Percentiles rank a stretch among this genome's conserved stretches.
Conservation (phyloP, 495 filamentous ascomycete genomes). For the Xylaria nigripes region DNA sequence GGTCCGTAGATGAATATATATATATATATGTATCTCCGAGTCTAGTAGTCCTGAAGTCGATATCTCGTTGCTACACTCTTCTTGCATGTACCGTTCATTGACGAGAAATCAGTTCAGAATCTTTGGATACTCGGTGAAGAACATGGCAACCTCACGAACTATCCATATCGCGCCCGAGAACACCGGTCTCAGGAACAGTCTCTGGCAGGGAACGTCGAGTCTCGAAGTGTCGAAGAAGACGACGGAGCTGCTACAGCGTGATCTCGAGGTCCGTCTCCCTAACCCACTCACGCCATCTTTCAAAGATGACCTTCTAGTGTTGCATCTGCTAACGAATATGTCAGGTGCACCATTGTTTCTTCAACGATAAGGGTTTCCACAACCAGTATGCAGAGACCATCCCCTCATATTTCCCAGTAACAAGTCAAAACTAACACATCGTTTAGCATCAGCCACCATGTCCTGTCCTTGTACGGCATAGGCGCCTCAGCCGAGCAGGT, state of each 20-base stretch:
- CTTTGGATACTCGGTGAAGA: slow-evolving; percentile 1
- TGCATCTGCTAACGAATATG: neutral
- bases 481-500: slow-evolving; percentile 52
- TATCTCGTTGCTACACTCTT: no score
- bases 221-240: slow-evolving; percentile 51
- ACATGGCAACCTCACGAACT: slow-evolving; percentile 58
- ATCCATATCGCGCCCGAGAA: slow-evolving; percentile 51
- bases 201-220: slow-evolving; percentile 46
- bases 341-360: slow-evolving; percentile 66
- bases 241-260: slow-evolving; percentile 62
- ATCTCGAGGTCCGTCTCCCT: slow-evolving; percentile 46
- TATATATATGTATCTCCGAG: no score
- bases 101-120: neutral
- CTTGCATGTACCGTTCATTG: no score
- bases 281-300: neutral
- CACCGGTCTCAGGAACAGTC: slow-evolving; percentile 52
- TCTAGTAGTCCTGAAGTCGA: no score
- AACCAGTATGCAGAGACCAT: slow-evolving; percentile 38
- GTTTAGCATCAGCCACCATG: slow-evolving; percentile 59
- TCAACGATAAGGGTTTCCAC: slow-evolving; percentile 60
- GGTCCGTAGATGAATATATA: no score
- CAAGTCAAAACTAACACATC: slow-evolving; percentile 22
- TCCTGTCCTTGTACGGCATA: slow-evolving; percentile 70
- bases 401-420: neutral
- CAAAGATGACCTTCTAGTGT: neutral